Base-by-base conservation (phyloP, 2,329 filamentous ascomycete genomes). In the Penicillium polonicum region DNA sequence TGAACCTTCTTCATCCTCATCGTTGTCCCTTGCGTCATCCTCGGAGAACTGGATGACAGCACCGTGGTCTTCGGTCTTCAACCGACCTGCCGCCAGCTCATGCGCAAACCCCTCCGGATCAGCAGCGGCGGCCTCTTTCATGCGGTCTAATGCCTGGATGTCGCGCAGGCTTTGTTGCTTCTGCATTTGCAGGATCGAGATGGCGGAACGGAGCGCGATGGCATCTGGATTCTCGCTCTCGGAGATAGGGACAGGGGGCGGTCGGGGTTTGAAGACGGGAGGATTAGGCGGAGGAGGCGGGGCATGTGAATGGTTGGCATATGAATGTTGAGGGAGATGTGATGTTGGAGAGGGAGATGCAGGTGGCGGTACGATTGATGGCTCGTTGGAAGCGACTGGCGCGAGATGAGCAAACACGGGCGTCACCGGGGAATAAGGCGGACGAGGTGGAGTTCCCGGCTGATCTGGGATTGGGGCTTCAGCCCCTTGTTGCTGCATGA, bases 171-270 rank as follows among this genome's bases (percentile, higher is more conserved):
- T 91, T 71, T 89, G 89, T 69, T 88, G 86, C 62, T 87, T 87
- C 78, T 97, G 93, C 63, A 96, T 82, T 76, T 96, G 91, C 46
- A 97, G 80, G 51, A 96, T 87, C 9, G 90, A 88, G 59, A 97
- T 91, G 45, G 92, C 90, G 27, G 89, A 90, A 64, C 88, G 87
- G 59, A 97, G 82, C 5, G 93, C 93, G 59, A 97, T 88, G 25
- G 89, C 91, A 78, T 97, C 93, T 8, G 91, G 87, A 70, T 96
- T 96, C 55, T 78, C 75, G 52, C 76, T 78, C 57, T 80, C 76
- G 31, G 76, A 78, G 53, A 81, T 74, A 10, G 78, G 77, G 3
- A 78, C 69, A 3, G 77, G 69, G n/a, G 73, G 61, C 1, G 77
- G 76, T 54, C 75, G 70, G 2, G 72, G 68, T 15, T 67, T 70